Conservation (phyloP, 2,329 filamentous ascomycete genomes). For the Fusarium newnesense region DNA sequence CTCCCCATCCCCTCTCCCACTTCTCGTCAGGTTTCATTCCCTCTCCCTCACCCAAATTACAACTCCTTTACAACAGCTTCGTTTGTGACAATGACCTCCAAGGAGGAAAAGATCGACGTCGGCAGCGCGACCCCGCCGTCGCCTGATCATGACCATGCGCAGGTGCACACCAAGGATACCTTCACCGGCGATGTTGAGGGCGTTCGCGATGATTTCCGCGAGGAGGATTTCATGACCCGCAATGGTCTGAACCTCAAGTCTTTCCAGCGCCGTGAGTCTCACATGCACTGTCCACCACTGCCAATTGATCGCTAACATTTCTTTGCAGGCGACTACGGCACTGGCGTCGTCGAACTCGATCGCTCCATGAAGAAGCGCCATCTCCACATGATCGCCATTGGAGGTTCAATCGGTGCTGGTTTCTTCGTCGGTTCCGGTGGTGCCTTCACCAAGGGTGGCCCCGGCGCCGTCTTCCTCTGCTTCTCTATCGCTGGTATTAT, state of each 20-base stretch:
- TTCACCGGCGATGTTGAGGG: not conserved
- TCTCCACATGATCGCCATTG: constrained; percentile 71
- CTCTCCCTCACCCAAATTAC: not conserved
- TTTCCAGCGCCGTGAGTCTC: constrained; percentile 37
- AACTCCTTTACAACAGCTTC: not conserved
- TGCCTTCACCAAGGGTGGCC: constrained; percentile 63
- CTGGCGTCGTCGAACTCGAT: constrained; percentile 51
- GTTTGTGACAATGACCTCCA: constrained; percentile 22
- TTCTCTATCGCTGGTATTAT: constrained; percentile 68
- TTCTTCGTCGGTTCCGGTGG: constrained; percentile 70
- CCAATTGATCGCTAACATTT: constrained; percentile 10
- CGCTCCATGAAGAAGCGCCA: constrained; percentile 65
- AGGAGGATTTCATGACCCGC: constrained; percentile 44
- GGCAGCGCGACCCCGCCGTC: constrained; percentile 29
- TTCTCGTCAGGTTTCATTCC: not conserved
- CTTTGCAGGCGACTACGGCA: constrained; percentile 39
- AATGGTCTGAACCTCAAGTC: constrained; percentile 43
- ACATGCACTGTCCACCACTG: not conserved
- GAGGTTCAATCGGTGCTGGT: constrained; percentile 70
- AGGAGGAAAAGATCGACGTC: constrained; percentile 37
- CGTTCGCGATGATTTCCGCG: constrained; percentile 37
- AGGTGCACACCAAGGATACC: constrained; percentile 19
- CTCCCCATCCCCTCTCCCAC: not conserved
- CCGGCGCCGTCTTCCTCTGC: constrained; percentile 58
- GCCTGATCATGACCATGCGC: not conserved